Evolutionary conservation across 371 early-diverging fungal species (phyloP), one percentile per base, ranked within the genome.

Genomic region (Parasitella parasitica): DNA sequence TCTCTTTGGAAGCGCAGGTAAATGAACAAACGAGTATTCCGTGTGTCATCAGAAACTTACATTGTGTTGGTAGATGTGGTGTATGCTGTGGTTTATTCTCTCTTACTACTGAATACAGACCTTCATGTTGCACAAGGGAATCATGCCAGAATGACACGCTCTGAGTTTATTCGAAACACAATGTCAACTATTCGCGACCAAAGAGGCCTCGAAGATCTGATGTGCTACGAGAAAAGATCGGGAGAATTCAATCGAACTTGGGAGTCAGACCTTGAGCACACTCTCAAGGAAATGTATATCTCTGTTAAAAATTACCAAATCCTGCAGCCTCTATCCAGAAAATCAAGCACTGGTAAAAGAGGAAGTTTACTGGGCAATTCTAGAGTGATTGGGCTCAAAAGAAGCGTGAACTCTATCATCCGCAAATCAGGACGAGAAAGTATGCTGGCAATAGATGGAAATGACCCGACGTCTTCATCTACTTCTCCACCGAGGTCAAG

Each of bases 61-160:
- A 20, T 43, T 9, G 18, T 43, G 35, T 41, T 64, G 38, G 15
- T 61, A 70, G 90, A 90, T 62, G 88, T 91, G n/a, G 91, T 94
- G 1, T 91, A 97, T 65, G 92, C 91, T 6, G 84, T 94, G 57
- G 83, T 91, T 0, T 96, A 93, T 71, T 95, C 95, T 7, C 49
- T 95, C 3, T 71, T 97, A 57, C 68, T 97, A 50, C 83, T 97
- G 18, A 97, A 97, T 69, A 97, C 97, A 11, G 97, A 97, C 72
- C 80, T 96, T 18, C 93, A 95, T 63, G 84, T 92, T 41, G 94
- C 93, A n/a, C 87, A 89, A 62, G 81, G 81, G 16, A 86, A 83
- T 24, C 84, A 83, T 15, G 81, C 76, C 39, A 70, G 73, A 54
- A 88, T 88, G 87, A 81, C 89, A 18, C 72, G 81, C 5, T 72